Evolutionary conservation across 2,329 filamentous ascomycete species (phyloP), one percentile per base, ranked within the genome.

Genomic region (Pseudocercospora vitis): DNA sequence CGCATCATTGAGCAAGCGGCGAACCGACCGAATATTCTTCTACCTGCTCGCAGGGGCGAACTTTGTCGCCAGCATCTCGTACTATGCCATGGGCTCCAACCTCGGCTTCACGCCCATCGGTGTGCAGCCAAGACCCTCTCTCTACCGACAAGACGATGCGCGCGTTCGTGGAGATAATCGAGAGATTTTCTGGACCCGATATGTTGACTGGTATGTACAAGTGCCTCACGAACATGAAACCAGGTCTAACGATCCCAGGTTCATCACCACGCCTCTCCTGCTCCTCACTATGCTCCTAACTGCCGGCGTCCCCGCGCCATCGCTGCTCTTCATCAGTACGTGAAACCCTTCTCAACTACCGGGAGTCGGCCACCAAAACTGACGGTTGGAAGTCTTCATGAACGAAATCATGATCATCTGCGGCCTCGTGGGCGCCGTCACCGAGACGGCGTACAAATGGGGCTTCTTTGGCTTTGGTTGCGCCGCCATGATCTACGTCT

Each of bases 381-480:
- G n/a, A n/a, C n/a, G n/a, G n/a, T n/a, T n/a, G n/a, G 11, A 12
- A 45, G 42, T 87, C 4, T 70, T 86, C 9, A 75, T 84, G 2
- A 81, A 85, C 55, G 72, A 79, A 60, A 73, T 85, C 58, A 85
- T 86, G 81, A 78, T 87, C 39, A 71, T 85, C 8, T 79, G 78
- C 14, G 82, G 81, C 6, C 75, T 86, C 3, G 75, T 86, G 8
- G 84, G 84, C 11, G 82, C 84, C 3, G 76, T 86, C 1, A 81
- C 84, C 0, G 68, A 68, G 18, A 80, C 78, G 4, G 71, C 70
- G 0, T 87, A 86, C 71, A 87, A 86, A 62, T 86, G 81, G 81
- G 82, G 23, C 8, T 64, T 60, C 35, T 63, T 57, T 39, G 51
- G 44, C 14, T 60, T 60, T 35, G 63, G 71, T 12, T 73, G 70